Conservation (phyloP, 2,329 filamentous ascomycete species). For the Thelonectria discophora region DNA sequence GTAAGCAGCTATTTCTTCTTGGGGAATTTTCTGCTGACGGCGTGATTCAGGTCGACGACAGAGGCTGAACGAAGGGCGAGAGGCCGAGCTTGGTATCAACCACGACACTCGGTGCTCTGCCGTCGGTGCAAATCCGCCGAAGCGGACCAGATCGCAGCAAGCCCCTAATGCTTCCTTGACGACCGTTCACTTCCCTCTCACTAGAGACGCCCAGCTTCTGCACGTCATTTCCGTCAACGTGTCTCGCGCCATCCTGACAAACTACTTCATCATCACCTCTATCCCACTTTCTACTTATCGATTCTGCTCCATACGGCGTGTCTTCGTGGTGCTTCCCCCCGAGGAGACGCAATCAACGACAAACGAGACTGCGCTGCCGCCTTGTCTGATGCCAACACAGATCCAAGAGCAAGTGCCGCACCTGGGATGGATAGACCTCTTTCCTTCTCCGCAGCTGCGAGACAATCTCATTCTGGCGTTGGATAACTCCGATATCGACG, state of each 20-base stretch:
- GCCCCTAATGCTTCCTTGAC: background rate
- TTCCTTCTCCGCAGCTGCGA: constrained; percentile 30
- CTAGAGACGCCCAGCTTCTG: constrained; percentile 29
- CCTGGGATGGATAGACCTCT: constrained; percentile 31
- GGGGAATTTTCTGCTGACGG: constrained; percentile 2
- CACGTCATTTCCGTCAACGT: constrained; percentile 34
- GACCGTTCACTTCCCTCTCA: constrained; percentile 28
- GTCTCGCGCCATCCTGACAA: constrained; percentile 33
- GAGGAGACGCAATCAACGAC: constrained; percentile 2
- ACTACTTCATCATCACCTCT: constrained; percentile 32
- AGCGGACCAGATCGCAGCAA: background rate
- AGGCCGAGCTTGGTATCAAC: background rate
- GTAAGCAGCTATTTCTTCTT: constrained; percentile 13
- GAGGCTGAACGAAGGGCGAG: constrained; percentile 15
- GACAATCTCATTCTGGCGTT: constrained; percentile 34
- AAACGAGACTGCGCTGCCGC: constrained; percentile 14
- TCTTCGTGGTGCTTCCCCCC: constrained; percentile 6
- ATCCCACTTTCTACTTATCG: constrained; percentile 18
- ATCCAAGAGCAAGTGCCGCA: constrained; percentile 29
- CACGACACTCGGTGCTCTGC: background rate
- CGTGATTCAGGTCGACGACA: constrained; percentile 28
- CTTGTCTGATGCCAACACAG: constrained; percentile 27
- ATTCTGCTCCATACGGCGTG: constrained; percentile 21
- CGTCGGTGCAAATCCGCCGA: background rate
- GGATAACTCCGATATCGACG: constrained; percentile 19